These are phyloP conservation scores for Pseudopyrenochaeta lycopersici DNA, from an alignment of 2,329 filamentous ascomycete species.

Conservation along the genomic window DNA sequence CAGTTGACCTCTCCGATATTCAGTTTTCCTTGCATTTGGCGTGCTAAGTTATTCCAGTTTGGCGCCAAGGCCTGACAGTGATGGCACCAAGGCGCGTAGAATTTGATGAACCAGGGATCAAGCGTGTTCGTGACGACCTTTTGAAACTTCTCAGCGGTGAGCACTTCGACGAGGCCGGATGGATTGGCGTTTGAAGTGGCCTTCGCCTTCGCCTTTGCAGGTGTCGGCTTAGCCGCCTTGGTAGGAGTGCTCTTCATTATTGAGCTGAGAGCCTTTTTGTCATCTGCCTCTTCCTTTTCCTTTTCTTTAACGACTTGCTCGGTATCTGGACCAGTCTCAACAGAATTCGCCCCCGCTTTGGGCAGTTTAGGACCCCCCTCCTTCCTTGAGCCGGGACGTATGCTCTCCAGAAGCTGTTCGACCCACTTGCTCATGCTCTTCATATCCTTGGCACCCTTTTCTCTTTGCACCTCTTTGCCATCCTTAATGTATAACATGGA, in stretches of 20 bases:
- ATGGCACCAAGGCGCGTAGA: slow-evolving; percentile 96
- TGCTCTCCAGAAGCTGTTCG: slow-evolving; percentile 78
- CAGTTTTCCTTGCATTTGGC: slow-evolving; percentile 87
- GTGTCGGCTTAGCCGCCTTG: slow-evolving; percentile 36
- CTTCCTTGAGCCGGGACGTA: slow-evolving; percentile 82
- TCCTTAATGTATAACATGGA: slow-evolving; percentile 83
- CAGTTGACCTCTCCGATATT: slow-evolving; percentile 98
- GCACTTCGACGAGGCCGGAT: slow-evolving; percentile 75
- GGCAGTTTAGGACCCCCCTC: slow-evolving; percentile 73
- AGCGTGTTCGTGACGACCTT: slow-evolving; percentile 83
- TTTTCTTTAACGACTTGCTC: slow-evolving; percentile 48
- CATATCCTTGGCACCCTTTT: slow-evolving; percentile 74
- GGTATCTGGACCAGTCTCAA: slow-evolving; percentile 53
- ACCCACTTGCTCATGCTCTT: slow-evolving; percentile 72
- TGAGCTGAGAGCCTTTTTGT: slow-evolving; percentile 18
- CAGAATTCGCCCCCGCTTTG: slow-evolving; percentile 68
- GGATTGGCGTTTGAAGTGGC: slow-evolving; percentile 66
- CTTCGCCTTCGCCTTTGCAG: slow-evolving; percentile 23
- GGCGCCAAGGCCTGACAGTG: slow-evolving; percentile 95
- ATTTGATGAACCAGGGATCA: slow-evolving; percentile 98
- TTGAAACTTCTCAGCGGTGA: slow-evolving; percentile 88
- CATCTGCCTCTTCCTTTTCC: slow-evolving; percentile 23
- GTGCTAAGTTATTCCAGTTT: slow-evolving; percentile 87
- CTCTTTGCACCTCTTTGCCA: slow-evolving; percentile 71
- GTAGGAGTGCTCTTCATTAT: slow-evolving; percentile 29